Base-by-base conservation (phyloP, 2,329 filamentous ascomycete genomes). In the Trichoderma semiorbis region DNA sequence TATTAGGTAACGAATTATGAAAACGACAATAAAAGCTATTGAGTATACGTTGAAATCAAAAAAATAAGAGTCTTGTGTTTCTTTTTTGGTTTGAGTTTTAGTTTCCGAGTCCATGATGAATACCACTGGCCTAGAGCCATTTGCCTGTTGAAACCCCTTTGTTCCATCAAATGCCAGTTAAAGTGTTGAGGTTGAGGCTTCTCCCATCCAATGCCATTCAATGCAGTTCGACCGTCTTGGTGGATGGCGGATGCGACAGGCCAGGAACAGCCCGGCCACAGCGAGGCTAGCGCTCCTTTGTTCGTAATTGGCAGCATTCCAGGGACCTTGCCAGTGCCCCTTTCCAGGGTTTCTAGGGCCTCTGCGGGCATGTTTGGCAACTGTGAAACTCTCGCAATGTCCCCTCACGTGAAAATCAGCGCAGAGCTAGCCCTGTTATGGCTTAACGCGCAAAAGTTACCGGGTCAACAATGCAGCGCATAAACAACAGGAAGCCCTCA, bases 1-100 rank as follows among this genome's bases (percentile, higher is more conserved):
- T 78, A 77, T 75, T 80, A 80, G 79, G 78, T 82, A 79, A 82
- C 80, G 80, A 82, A 70, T 81, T 79, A 82, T 77, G 80, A 64
- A 81, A 78, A 76, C 72, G 79, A 80, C 79, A 78, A 81, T 81
- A 81, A 82, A 82, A 82, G 78, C 76, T 77, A 75, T 76, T 77
- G 75, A 76, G 76, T 67, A 69, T 72, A 72, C 66, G 61, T 36
- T 32, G 50, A 43, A 47, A 70, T 34, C n/a, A 26, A 36, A 47
- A 50, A 36, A 72, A 57, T 57, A 24, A 24, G 60, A 53, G 43
- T 24, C 16, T 57, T 57, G 43, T 11, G 8, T 64, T 53, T 63
- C 30, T 12, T 34, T 39, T 18, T 39, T 34, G 12, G 11, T 34
- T 39, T 8, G 8, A 39, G 18, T 60, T 67, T 36, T 18, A n/a